Evolutionary conservation across 1,284 basidiomycete species (phyloP).

Genomic region (Austroboletus novae-zelandiae): DNA sequence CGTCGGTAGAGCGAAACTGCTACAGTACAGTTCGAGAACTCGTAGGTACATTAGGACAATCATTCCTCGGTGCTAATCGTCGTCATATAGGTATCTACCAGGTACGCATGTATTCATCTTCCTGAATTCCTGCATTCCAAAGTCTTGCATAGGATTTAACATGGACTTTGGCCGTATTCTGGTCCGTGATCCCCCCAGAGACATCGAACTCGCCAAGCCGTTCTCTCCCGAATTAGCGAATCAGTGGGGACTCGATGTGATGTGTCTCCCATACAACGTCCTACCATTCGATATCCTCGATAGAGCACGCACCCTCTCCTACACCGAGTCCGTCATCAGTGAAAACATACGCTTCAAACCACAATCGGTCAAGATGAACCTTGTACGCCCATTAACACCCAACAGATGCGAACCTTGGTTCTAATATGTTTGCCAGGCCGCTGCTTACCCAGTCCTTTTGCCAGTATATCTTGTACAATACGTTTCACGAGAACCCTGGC

Average conservation of each 20-base stretch:
- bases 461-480: constrained; percentile 41
- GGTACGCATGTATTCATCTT: constrained; percentile 15
- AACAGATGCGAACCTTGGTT: background rate
- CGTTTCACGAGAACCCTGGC: constrained; percentile 25
- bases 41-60: constrained; percentile 18
- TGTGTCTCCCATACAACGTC: constrained; percentile 35
- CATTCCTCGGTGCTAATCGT: constrained; percentile 10
- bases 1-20: constrained; percentile 15
- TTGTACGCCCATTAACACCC: constrained; percentile 26
- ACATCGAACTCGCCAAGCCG: constrained; percentile 23
- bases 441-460: constrained; percentile 43
- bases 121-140: background rate
- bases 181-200: constrained; percentile 18
- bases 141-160: constrained; percentile 14
- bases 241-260: constrained; percentile 37
- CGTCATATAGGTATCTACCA: constrained; percentile 24
- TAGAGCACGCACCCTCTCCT: constrained; percentile 20
- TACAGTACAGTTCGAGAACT: constrained; percentile 27
- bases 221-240: constrained; percentile 33
- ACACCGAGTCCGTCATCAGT: constrained; percentile 21
- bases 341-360: constrained; percentile 35
- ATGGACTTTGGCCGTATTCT: constrained; percentile 34
- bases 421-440: constrained; percentile 28
- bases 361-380: constrained; percentile 28
- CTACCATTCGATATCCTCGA: constrained; percentile 33